Conservation (phyloP, 2,329 filamentous ascomycete genomes). For the Phialophora verrucosa region DNA sequence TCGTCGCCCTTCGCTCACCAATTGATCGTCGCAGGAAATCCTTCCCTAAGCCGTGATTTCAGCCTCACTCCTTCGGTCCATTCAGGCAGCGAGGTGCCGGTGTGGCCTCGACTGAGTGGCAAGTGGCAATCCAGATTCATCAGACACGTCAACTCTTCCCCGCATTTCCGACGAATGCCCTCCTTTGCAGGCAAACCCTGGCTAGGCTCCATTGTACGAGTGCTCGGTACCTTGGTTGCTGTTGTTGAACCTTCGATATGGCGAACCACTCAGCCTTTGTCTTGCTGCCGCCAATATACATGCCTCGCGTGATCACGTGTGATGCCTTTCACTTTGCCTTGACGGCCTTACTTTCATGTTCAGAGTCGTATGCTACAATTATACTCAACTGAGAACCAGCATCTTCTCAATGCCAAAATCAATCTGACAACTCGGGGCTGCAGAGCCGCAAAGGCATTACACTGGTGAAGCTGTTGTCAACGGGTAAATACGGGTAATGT, state of each 20-base stretch:
- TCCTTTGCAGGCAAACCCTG: neutral
- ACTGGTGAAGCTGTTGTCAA: neutral
- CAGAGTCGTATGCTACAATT: neutral
- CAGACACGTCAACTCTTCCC: conserved; percentile 8
- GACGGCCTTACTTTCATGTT: neutral
- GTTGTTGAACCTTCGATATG: neutral
- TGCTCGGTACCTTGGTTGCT: neutral
- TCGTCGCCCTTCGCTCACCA: neutral
- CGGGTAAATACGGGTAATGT: neutral
- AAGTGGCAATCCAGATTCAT: conserved; percentile 1
- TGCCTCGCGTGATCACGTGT: neutral
- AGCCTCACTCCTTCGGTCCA: conserved; percentile 9
- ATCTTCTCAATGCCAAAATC: neutral
- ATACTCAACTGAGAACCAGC: neutral
- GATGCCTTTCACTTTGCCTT: neutral
- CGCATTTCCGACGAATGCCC: conserved; percentile 4
- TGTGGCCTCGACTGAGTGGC: conserved; percentile 1
- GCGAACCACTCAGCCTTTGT: no score
- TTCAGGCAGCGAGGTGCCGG: conserved; percentile 3
- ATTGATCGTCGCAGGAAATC: neutral
- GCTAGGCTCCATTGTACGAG: neutral
- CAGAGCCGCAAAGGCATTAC: neutral
- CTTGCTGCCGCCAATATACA: neutral
- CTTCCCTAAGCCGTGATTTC: conserved; percentile 5
- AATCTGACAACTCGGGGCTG: neutral